Conservation (phyloP, 2,329 filamentous ascomycete genomes). For the Podosphaera fusca region DNA sequence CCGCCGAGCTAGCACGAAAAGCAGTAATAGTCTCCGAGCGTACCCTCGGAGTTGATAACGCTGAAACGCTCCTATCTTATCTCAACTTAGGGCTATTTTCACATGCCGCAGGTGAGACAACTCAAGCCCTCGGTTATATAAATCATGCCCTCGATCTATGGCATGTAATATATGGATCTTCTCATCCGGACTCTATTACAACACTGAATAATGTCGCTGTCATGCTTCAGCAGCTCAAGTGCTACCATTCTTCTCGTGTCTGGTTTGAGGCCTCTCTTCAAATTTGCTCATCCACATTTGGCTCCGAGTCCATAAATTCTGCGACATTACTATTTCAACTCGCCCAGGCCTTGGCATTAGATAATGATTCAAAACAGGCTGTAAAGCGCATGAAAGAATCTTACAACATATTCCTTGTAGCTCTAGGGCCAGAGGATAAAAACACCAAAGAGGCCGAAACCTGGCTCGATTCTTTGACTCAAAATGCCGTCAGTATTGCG, state of each 20-base stretch:
- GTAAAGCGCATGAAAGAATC: constrained; percentile 89
- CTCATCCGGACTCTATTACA: constrained; percentile 93
- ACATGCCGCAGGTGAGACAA: constrained; percentile 78
- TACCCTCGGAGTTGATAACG: constrained; percentile 77
- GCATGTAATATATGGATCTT: constrained; percentile 87
- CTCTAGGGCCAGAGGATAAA: constrained; percentile 74
- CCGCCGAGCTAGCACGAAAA: constrained; percentile 86
- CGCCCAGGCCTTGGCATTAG: constrained; percentile 82
- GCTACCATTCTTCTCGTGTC: constrained; percentile 77
- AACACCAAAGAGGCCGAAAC: constrained; percentile 96
- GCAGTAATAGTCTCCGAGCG: constrained; percentile 90
- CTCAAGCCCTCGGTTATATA: constrained; percentile 65
- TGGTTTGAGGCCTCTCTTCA: constrained; percentile 91
- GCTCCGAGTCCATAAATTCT: constrained; percentile 73
- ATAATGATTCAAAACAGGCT: constrained; percentile 78
- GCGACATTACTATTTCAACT: constrained; percentile 94
- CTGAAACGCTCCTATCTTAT: constrained; percentile 86
- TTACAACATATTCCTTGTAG: constrained; percentile 77
- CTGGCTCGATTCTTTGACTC: constrained; percentile 89
- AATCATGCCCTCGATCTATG: constrained; percentile 84
- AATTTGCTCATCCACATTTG: constrained; percentile 76
- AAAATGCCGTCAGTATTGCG: constrained; percentile 82
- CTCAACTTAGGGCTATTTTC: constrained; percentile 88
- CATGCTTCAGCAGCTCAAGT: constrained; percentile 90
- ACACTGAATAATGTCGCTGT: constrained; percentile 97